Conservation (phyloP, 345 rosid genomes). For the Citrus mangshanensis region DNA sequence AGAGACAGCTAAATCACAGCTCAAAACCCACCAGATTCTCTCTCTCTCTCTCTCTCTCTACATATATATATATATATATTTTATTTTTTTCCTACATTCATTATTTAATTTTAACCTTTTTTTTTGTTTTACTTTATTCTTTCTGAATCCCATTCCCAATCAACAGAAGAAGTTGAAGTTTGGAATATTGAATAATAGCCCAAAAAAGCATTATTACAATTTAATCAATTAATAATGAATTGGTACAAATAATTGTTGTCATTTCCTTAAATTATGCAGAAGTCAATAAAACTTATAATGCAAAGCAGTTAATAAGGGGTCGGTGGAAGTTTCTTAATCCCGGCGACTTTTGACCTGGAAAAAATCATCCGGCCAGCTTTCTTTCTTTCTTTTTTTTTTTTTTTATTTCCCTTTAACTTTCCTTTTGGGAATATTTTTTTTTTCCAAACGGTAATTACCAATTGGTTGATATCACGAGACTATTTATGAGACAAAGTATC, state of each 20-base stretch:
- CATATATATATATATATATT: background rate
- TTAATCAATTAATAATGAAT: background rate
- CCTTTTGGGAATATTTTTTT: background rate
- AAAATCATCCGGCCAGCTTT: background rate
- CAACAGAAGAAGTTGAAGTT: background rate
- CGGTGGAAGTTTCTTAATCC: slow-evolving; percentile 2
- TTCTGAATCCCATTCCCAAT: slow-evolving; percentile 16
- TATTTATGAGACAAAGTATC: slow-evolving; percentile 14
- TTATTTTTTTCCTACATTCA: background rate
- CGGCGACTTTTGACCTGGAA: background rate
- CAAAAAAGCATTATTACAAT: slow-evolving; percentile 1
- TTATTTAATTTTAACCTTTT: background rate
- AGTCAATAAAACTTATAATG: background rate
- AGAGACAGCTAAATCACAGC: slow-evolving; percentile 91
- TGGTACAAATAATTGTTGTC: background rate
- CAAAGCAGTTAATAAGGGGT: background rate
- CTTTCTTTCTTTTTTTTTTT: background rate
- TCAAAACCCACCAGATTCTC: slow-evolving; percentile 61
- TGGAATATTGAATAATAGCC: background rate
- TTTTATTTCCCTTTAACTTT: background rate
- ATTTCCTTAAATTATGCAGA: background rate
- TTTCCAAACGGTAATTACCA: background rate
- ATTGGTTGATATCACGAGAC: slow-evolving; percentile 22
- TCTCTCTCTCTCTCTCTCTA: background rate
- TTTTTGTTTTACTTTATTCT: slow-evolving; percentile 8